These are phyloP conservation scores for Calendula officinalis DNA, from an alignment of 129 eudicot species.

Conservation along the genomic window DNA sequence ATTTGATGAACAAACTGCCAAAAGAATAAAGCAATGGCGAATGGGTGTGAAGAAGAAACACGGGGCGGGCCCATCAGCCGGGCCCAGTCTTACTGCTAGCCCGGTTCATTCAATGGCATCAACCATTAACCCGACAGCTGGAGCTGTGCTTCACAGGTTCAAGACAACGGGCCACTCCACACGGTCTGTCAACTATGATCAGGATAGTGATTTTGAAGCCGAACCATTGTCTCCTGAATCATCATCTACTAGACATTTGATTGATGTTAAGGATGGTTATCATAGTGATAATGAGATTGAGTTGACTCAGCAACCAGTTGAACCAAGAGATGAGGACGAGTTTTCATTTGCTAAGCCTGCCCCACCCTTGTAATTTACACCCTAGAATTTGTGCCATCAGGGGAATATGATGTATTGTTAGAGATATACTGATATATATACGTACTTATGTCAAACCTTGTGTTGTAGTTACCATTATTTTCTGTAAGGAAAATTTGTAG, in stretches of 20 bases:
- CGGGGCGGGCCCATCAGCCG: conserved; percentile 37
- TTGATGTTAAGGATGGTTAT: conserved; percentile 38
- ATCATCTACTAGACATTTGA: conserved; percentile 38
- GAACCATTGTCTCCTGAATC: conserved; percentile 55
- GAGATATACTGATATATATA: no score
- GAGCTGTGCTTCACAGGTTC: conserved; percentile 61
- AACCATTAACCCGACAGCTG: conserved; percentile 22
- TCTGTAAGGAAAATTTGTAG: no score
- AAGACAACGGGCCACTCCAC: conserved; percentile 82
- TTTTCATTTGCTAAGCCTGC: conserved; percentile 57
- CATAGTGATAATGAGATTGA: conserved; percentile 37
- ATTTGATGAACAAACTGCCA: conserved; percentile 81
- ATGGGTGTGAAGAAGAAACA: conserved; percentile 59
- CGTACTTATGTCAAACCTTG: no score
- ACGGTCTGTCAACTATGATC: conserved; percentile 37
- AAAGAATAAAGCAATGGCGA: conserved; percentile 60
- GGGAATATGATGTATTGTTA: background rate
- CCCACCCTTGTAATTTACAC: conserved; percentile 4
- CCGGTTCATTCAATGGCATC: conserved; percentile 51
- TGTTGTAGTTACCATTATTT: no score
- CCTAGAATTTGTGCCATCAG: background rate
- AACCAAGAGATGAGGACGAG: conserved; percentile 41
- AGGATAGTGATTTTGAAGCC: conserved; percentile 43
- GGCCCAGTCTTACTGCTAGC: conserved; percentile 37
- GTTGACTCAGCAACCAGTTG: conserved; percentile 27